Evolutionary conservation across 2,329 filamentous ascomycete species (phyloP), one percentile per base, ranked within the genome.

Genomic region (Ceratocystis variospora): DNA sequence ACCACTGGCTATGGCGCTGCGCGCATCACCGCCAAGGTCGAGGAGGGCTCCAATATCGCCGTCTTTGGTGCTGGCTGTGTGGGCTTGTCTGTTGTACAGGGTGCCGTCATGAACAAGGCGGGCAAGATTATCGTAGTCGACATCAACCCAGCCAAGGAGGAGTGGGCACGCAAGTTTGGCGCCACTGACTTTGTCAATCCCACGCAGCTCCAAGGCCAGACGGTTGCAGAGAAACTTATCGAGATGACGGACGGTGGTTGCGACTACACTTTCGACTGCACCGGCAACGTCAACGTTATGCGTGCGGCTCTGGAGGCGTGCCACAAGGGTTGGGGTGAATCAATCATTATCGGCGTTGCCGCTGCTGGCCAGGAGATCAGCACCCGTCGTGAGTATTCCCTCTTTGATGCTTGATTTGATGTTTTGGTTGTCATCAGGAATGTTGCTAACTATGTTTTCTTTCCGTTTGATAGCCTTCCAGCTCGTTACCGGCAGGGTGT

Each of bases 231-330:
- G 74, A 88, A 93, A 80, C 83, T 99, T 70, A 85, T 97, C 71
- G 93, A 97, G 78, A 91, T 97, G 88, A 99, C 94, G 1, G 94
- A 97, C 73, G 94, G 94, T 70, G 94, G 94, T 63, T 96, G 91
- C 76, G 94, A 99, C 80, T 97, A 96, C 81, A 99, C 94, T 62
- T 99, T 99, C 75, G 94, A 99, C 80, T 97, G 94, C 83, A 99
- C 94, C 5, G 94, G 94, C 68, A 97, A 97, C 74, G 92, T 97
- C 64, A 84, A 86, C 71, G 94, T 99, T 66, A 99, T 96, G 94
- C 84, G 94, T 70, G 88, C 90, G 64, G 94, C 94, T 50, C 85
- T 99, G 68, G 93, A 99, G 80, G 92, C 94, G 62, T 97, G 92
- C 81, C 94, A 99, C 82, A 99, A 99, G 85, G 94, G 94, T 62